A percentile compares a stretch with the other conserved stretches of the same genome.
Evolutionary conservation across 2,329 filamentous ascomycete species (phyloP).

Genomic region (Cladorrhinum sp.): DNA sequence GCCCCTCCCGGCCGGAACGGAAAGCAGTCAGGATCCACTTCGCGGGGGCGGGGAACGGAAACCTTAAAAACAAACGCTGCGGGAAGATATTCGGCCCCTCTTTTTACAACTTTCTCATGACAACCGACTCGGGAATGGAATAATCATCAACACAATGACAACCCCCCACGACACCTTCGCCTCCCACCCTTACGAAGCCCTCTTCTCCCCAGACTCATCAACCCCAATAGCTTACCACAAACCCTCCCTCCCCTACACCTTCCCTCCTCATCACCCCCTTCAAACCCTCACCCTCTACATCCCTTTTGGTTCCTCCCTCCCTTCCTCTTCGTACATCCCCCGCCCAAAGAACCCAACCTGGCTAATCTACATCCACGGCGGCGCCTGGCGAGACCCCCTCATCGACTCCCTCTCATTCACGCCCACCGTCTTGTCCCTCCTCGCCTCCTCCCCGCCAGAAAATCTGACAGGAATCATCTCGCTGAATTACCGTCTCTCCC

Average conservation of each 20-base stretch:
- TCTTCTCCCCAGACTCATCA: not conserved
- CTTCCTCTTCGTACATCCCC: conserved; percentile 1
- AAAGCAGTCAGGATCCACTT: too few species aligned
- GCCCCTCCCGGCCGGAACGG: too few species aligned
- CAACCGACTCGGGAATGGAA: too few species aligned
- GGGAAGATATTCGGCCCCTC: too few species aligned
- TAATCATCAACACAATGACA: too few species aligned
- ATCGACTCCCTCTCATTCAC: conserved; percentile 45
- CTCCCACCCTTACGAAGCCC: not conserved
- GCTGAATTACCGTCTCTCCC: conserved; percentile 62
- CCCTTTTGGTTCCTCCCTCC: conserved; percentile 12
- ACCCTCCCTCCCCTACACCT: conserved; percentile 18
- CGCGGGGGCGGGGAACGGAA: too few species aligned
- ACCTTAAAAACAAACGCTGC: too few species aligned
- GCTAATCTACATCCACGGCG: conserved; percentile 56
- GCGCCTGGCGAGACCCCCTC: conserved; percentile 60
- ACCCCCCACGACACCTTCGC: too few species aligned
- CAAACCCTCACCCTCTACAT: conserved; percentile 28
- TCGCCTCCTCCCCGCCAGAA: conserved; percentile 28
- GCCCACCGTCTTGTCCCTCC: conserved; percentile 42
- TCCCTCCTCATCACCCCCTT: conserved; percentile 1
- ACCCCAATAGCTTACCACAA: conserved; percentile 23
- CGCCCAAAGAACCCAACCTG: not conserved
- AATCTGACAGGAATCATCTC: conserved; percentile 60
- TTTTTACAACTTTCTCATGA: too few species aligned